Conservation (phyloP, 495 filamentous ascomycete species). For the Talaromyces nanjingensis region DNA sequence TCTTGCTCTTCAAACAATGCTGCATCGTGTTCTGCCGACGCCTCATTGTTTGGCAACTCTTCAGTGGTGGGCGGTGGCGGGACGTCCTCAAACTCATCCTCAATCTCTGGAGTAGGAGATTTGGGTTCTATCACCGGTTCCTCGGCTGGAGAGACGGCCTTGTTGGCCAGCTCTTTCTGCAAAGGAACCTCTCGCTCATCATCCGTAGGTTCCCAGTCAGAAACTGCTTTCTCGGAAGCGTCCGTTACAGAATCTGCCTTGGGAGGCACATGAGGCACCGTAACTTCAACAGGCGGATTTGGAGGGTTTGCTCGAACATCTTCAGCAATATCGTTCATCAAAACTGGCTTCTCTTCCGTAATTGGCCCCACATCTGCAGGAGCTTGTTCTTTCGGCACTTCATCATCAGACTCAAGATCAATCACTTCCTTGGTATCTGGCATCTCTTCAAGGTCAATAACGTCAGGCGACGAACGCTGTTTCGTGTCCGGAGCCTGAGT, state of each 20-base stretch:
- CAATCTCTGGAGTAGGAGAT: slow-evolving; percentile 41
- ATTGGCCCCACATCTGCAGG: slow-evolving; percentile 38
- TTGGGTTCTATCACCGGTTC: slow-evolving; percentile 12
- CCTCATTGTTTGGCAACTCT: neutral
- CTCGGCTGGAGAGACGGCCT: neutral
- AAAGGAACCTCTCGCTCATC: slow-evolving; percentile 6
- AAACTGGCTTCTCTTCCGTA: slow-evolving; percentile 11
- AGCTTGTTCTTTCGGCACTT: slow-evolving; percentile 35
- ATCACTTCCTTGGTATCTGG: slow-evolving; percentile 31
- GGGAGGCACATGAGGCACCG: neutral
- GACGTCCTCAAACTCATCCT: slow-evolving; percentile 11
- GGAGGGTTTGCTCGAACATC: slow-evolving; percentile 29
- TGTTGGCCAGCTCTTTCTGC: slow-evolving; percentile 4
- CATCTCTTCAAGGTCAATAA: slow-evolving; percentile 39
- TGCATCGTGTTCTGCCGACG: slow-evolving; percentile 20
- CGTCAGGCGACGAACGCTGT: slow-evolving; percentile 31
- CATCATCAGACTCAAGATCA: slow-evolving; percentile 31
- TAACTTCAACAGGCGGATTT: neutral
- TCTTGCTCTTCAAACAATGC: slow-evolving; percentile 21
- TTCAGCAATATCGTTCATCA: slow-evolving; percentile 37
- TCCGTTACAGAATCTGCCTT: slow-evolving; percentile 15
- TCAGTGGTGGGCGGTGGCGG: neutral
- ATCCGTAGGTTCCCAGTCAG: slow-evolving; percentile 11
- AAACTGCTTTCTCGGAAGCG: slow-evolving; percentile 13
- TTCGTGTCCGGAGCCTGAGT: slow-evolving; percentile 33